These are phyloP conservation scores for Fusarium sp. DNA, from an alignment of 2,329 filamentous ascomycete genomes.

Conservation along the genomic window DNA sequence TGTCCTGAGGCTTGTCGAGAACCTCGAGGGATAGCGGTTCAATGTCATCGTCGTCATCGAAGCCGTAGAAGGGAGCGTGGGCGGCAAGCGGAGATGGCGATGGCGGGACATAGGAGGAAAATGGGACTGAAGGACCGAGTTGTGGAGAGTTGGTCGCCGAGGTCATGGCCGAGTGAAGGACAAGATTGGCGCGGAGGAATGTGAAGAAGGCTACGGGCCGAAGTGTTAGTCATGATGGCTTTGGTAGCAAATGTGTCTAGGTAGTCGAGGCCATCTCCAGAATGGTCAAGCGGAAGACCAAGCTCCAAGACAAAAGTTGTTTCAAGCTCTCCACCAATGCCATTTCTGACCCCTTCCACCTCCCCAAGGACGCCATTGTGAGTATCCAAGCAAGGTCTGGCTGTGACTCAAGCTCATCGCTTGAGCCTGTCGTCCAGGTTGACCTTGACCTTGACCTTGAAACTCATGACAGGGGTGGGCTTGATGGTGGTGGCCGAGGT, in stretches of 20 bases:
- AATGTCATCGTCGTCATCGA: conserved; percentile 56
- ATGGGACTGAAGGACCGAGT: conserved; percentile 60
- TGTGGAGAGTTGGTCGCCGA: conserved; percentile 74
- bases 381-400: not conserved
- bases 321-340: not conserved
- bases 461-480: conserved; percentile 16
- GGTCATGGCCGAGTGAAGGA: conserved; percentile 71
- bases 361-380: not conserved
- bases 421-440: not conserved
- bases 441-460: not conserved
- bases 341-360: not conserved
- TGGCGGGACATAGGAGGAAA: conserved; percentile 51
- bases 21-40: conserved; percentile 73
- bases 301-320: not conserved
- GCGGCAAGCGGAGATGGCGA: conserved; percentile 69
- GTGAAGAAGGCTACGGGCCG: conserved; percentile 77
- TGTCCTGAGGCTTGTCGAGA: conserved; percentile 66
- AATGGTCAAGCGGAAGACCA: not conserved
- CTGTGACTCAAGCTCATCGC: not conserved
- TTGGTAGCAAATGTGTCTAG: not conserved
- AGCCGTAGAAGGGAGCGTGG: conserved; percentile 66
- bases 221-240: conserved; percentile 31
- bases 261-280: not conserved
- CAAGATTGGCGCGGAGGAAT: conserved; percentile 83
- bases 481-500: conserved; percentile 32